These are phyloP conservation scores for Pleurotus tuoliensis DNA, from an alignment of 768 basidiomycete species.

Conservation along the genomic window DNA sequence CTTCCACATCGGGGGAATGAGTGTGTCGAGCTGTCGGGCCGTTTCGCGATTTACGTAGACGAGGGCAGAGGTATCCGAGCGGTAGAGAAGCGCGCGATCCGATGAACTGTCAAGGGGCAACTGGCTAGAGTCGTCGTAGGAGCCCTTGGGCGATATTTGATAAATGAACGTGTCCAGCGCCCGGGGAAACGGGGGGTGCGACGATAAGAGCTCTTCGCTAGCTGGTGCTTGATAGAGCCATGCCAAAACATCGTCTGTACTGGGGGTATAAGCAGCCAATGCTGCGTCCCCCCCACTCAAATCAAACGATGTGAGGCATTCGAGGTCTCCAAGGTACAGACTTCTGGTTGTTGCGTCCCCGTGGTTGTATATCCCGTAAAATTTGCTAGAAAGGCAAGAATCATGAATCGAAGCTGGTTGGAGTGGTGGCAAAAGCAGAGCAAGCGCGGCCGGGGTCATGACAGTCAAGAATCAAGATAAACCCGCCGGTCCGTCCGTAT, in stretches of 20 bases:
- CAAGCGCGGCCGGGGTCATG: not conserved
- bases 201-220: conserved; percentile 38
- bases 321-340: conserved; percentile 39
- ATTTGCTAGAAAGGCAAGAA: conserved; percentile 46
- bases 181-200: conserved; percentile 21
- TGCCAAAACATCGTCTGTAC: conserved; percentile 38
- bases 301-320: conserved; percentile 35
- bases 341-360: conserved; percentile 30
- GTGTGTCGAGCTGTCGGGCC: conserved; percentile 47
- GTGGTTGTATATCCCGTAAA: conserved; percentile 54
- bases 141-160: conserved; percentile 14
- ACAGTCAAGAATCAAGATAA: not conserved
- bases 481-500: no score
- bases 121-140: conserved; percentile 2
- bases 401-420: conserved; percentile 32
- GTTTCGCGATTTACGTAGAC: conserved; percentile 40
- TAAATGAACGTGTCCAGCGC: conserved; percentile 35
- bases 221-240: conserved; percentile 59
- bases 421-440: conserved; percentile 43
- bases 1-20: conserved; percentile 74
- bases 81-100: conserved; percentile 37
- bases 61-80: conserved; percentile 40
- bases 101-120: not conserved
- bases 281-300: conserved; percentile 14
- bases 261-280: conserved; percentile 23